Evolutionary conservation across 2,329 filamentous ascomycete species (phyloP), one percentile per base, ranked within the genome.

Genomic region (Sclerotinia trifoliorum): DNA sequence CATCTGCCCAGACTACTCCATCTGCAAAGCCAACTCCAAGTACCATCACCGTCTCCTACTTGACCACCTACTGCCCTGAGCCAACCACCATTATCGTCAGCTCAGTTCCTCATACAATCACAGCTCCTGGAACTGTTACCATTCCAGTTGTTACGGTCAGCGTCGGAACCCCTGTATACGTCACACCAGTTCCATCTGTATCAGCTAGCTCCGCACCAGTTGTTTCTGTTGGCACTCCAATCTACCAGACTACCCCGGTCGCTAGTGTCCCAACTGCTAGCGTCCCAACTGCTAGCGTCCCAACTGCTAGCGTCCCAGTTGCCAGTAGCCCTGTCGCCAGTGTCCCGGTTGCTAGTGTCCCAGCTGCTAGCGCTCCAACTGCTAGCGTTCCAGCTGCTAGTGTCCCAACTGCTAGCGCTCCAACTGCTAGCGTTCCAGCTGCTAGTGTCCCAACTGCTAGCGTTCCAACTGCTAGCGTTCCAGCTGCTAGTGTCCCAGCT

Each of bases 51-150:
- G 17, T 58, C 0, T 67, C 64, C 8, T 67, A 57, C 21, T 56
- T 62, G 24, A 68, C 68, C 35, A 67, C 52, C 21, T 68, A 55
- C 11, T 49, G 58, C 60, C 67, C 70, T 24, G 48, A 26, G 65
- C 42, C 71, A 54, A 73, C 68, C 29, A 69, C 51, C 26, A 69
- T 65, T 32, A 71, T 62, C 29, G 64, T 72, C 42, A 69, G 72
- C 69, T 70, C 71, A 46, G 65, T 74, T 54, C 74, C 74, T 66
- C 71, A 66, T 11, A 48, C 56, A 35, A 69, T 71, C n/a, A 68
- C 69, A 26, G 68, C 70, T 21, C 52, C 69, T 6, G 70, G 67
- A 21, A 70, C 55, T 19, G 68, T 69, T 26, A 72, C 70, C 13
- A 66, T 71, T 24, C 71, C 71, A 63, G 65, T 73, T 51, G 52